Base-by-base conservation (phyloP, 371 early-diverging fungal species). In the Rhizopus delemar region DNA sequence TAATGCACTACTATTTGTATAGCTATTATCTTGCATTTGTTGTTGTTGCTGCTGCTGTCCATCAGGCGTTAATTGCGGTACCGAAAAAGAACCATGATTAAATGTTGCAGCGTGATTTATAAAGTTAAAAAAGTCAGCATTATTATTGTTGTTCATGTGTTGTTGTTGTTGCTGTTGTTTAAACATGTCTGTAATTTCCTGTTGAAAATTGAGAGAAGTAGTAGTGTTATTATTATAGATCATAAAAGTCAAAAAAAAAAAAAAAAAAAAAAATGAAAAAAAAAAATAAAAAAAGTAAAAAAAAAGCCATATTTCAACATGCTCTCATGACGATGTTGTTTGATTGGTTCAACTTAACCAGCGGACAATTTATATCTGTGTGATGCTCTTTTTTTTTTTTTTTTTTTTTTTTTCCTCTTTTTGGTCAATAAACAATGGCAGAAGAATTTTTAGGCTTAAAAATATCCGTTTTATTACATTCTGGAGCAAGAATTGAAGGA, bases 371-470 rank as follows among this genome's bases (percentile, higher is more conserved):
- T 22, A 22, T 22, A 22, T 43, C 4, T 43, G 43, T n/a, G 43
- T 43, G 43, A 43, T 43, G 43, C n/a, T 29, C 8, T 50, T 15
- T 50, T 9, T 32, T 32, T 12, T 32, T 32, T 50, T 22, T 7
- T 46, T 46, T 28, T 46, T 22, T 22, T 5, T 28, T 22, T 46
- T 22, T 46, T n/a, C 13, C 16, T 43, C 3, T 45, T n/a, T 45
- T n/a, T 15, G 8, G 6, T 8, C 11, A 8, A 43, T 5, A 43
- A 43, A 43, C 5, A 9, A 86, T 86, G 86, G 75, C 84, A 32
- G 79, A 82, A 56, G 74, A 77, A 41, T 87, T 84, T 57, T 60
- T 83, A 49, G 87, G 87, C 36, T 62, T 80, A 41, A 73, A 68
- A 43, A 80, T 84, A 49, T 66, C 73, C 34, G 70, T 83, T 13